Percentiles rank a stretch among this genome's conserved stretches.
These are phyloP conservation scores for Macadamia integrifolia DNA, from an alignment of 164 flowering plant species.

Conservation along the genomic window DNA sequence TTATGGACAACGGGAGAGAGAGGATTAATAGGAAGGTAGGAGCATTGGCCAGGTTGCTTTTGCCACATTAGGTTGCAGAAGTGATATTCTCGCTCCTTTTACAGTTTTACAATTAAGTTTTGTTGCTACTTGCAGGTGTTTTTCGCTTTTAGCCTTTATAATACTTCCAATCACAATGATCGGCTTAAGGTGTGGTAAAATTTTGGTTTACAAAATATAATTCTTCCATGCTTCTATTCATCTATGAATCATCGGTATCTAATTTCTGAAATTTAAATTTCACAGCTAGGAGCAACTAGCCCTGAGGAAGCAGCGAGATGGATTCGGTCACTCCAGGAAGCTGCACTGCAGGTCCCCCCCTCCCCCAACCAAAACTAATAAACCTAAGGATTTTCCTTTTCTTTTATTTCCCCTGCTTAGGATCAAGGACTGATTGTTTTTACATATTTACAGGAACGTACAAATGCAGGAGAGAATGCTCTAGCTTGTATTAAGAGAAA, in stretches of 20 bases:
- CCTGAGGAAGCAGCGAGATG: slow-evolving; percentile 93
- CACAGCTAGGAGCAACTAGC: slow-evolving; percentile 78
- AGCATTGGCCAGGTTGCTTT: background rate
- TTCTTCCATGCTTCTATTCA: background rate
- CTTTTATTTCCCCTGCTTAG: background rate
- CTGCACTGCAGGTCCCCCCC: slow-evolving; percentile 50
- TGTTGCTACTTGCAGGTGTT: slow-evolving; percentile 50
- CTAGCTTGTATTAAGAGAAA: slow-evolving; percentile 34
- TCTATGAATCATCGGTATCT: background rate
- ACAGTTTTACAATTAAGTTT: background rate
- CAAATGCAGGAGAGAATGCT: slow-evolving; percentile 24
- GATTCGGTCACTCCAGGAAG: slow-evolving; percentile 65
- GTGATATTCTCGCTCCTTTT: background rate
- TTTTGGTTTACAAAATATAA: background rate
- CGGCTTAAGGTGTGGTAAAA: slow-evolving; percentile 59
- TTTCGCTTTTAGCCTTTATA: slow-evolving; percentile 73
- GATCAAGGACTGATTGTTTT: background rate
- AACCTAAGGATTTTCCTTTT: background rate
- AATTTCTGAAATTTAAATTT: slow-evolving; percentile 10
- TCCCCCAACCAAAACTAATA: background rate
- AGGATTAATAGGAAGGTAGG: slow-evolving; percentile 68
- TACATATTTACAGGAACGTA: slow-evolving; percentile 35
- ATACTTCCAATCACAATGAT: slow-evolving; percentile 61
- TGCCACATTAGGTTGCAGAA: background rate
- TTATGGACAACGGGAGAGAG: slow-evolving; percentile 82